Evolutionary conservation across 139 green algal genomes (phyloP), one percentile per base, ranked within the genome.

Genomic region (Chlamydomonas incerta): DNA sequence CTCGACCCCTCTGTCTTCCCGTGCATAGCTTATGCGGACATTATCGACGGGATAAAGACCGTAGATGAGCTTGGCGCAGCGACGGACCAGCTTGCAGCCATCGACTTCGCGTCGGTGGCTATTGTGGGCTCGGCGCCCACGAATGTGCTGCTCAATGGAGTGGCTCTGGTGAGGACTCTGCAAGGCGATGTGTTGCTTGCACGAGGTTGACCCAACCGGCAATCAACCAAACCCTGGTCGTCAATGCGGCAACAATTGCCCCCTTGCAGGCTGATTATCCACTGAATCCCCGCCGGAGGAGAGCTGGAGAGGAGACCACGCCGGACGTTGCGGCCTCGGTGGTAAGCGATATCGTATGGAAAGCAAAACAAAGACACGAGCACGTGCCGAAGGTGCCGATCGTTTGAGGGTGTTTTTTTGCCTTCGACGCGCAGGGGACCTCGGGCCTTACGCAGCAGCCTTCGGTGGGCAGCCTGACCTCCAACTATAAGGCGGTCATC

Each of bases 181-280:
- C 6, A 13, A 13, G 6, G 41, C 41, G 41, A 50, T 50, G 5
- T 5, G 5, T 50, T 50, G 41, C 6, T 50, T 8, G 41, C 46
- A 46, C 65, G 34, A 33, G 52, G 31, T 46, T 72, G 66, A 28
- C 15, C 15, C 4, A 28, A 21, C 8, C 55, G 46, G 31, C 24
- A 57, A 41, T 77, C 29, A 34, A 33, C 18, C 52, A 33, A 67
- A 50, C 35, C 50, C 67, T 57, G 21, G 46, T 28, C 31, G n/a
- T 24, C 23, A 29, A 29, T 34, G 24, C 9, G 31, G 13, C 21
- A n/a, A n/a, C n/a, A n/a, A n/a, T n/a, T n/a, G n/a, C n/a, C n/a
- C n/a, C 28, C 24, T 1, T 65, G 84, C 90, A 97, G 94, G 93
- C 91, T 37, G 95, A 97, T 72, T 97, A 96, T 80, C 88, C 94